Evolutionary conservation across 257 asterid species (phyloP).

Genomic region (Solanum ossicruentum): DNA sequence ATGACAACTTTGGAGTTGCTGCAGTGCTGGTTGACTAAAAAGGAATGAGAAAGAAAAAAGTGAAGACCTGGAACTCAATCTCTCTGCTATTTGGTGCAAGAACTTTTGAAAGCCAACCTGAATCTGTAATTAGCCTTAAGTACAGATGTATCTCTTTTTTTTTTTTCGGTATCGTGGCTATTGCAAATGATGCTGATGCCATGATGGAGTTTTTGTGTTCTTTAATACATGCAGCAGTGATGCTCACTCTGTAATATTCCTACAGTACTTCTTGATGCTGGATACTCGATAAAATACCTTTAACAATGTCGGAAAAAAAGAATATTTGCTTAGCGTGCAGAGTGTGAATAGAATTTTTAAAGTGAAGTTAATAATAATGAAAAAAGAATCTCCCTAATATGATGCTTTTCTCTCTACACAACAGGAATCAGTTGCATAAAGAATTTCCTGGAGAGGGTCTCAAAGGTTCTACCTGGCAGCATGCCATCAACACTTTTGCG

Average conservation of each 20-base stretch:
- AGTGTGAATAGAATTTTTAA: neutral
- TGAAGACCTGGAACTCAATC: neutral
- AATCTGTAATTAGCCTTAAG: neutral
- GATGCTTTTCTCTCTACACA: neutral
- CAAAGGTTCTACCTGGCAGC: constrained; percentile 1
- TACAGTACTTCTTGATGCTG: neutral
- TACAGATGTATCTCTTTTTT: neutral
- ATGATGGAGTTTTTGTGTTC: neutral
- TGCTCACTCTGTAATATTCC: neutral
- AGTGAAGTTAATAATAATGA: neutral
- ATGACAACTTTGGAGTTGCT: neutral
- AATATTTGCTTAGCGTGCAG: neutral
- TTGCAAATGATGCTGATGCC: neutral
- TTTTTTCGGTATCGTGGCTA: neutral
- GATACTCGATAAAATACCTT: neutral
- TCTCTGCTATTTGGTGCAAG: neutral
- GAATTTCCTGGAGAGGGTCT: neutral
- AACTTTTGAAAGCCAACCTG: neutral
- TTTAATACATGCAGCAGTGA: neutral
- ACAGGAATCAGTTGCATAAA: constrained; percentile 2
- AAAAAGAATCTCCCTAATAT: neutral
- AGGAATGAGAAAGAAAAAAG: neutral
- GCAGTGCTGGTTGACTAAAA: neutral
- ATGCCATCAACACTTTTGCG: neutral
- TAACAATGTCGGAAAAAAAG: neutral